phyloP scores from a whole-genome alignment of 257 asterid genomes.

The Jaltomata sinuosa region DNA sequence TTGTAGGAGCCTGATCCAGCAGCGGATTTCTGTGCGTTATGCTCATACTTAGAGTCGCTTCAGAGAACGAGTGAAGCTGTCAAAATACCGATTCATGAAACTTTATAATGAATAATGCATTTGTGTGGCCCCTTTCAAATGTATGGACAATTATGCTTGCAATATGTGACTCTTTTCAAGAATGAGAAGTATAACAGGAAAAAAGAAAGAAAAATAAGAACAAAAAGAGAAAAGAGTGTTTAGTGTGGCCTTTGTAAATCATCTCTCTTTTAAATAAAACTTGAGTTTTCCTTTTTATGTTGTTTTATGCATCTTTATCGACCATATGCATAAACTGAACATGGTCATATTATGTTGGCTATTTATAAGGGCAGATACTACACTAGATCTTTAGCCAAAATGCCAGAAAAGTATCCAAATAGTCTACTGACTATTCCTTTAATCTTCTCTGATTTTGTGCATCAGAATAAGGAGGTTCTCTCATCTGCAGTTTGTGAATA shows the following conservation, averaged over 20 bases:
- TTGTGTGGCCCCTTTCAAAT: conserved; percentile 19
- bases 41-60: conserved; percentile 38
- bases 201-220: background rate
- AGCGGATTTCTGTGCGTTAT: conserved; percentile 75
- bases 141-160: conserved; percentile 10
- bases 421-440: background rate
- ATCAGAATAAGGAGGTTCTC: background rate
- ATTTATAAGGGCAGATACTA: background rate
- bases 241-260: conserved; percentile 1
- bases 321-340: background rate
- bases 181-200: background rate
- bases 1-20: conserved; percentile 74
- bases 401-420: background rate
- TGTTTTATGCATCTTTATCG: background rate
- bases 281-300: background rate
- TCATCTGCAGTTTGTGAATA: background rate
- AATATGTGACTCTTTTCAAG: background rate
- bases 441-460: background rate
- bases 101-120: conserved; percentile 33
- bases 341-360: background rate
- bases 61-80: conserved; percentile 9
- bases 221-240: background rate
- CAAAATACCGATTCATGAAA: conserved; percentile 34
- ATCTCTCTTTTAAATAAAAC: background rate
- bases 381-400: background rate